These are phyloP conservation scores for Paraglomus occultum DNA, from an alignment of 192 early-diverging fungal genomes.

Conservation along the genomic window DNA sequence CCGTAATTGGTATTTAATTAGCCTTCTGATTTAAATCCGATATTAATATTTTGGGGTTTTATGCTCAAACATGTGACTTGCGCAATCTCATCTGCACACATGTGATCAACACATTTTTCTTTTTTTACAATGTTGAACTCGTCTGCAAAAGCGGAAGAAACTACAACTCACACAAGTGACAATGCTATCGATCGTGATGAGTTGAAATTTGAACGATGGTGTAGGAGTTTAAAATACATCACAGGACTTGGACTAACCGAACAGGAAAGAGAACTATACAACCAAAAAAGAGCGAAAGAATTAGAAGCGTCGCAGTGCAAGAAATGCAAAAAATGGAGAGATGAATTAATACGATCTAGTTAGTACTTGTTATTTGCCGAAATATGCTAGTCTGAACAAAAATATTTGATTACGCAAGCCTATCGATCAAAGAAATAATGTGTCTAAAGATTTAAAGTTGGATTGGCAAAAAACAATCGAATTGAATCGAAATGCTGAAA, in stretches of 20 bases:
- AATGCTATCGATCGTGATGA: too few relatives aligned
- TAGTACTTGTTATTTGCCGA: conserved; percentile 20
- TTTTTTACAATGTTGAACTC: too few relatives aligned
- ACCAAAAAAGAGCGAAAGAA: conserved; percentile 42
- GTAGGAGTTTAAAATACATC: conserved; percentile 52
- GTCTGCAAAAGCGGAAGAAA: too few relatives aligned
- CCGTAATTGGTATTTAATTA: too few relatives aligned
- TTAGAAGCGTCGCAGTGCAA: conserved; percentile 52
- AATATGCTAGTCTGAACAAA: neutral
- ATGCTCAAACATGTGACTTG: too few relatives aligned
- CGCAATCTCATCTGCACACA: too few relatives aligned
- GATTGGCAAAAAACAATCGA: neutral
- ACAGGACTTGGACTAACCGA: conserved; percentile 61
- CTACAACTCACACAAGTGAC: too few relatives aligned
- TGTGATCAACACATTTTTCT: too few relatives aligned
- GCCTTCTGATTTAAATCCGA: too few relatives aligned
- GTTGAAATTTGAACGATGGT: conserved; percentile 59
- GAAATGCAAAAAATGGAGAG: conserved; percentile 76
- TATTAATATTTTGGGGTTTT: too few relatives aligned
- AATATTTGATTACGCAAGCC: neutral
- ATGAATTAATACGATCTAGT: conserved; percentile 69
- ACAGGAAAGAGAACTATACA: conserved; percentile 41
- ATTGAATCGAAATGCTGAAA: neutral
- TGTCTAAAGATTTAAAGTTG: neutral
- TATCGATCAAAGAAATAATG: neutral